These are phyloP conservation scores for Durio zibethinus DNA, from an alignment of 345 rosid species.

Conservation along the genomic window DNA sequence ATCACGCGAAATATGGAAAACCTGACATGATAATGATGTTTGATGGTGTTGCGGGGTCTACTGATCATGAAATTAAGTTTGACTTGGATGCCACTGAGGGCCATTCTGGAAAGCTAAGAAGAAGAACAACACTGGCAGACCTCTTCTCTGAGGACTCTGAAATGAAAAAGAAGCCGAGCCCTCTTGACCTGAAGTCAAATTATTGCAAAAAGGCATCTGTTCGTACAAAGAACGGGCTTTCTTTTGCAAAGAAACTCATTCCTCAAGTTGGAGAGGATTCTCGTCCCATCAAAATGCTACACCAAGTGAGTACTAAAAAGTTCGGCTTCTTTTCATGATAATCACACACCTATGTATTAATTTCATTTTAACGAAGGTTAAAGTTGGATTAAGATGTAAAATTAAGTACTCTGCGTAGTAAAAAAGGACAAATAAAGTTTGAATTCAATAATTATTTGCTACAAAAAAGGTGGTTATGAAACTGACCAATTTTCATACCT, in stretches of 20 bases:
- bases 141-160: conserved; percentile 65
- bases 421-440: neutral
- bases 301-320: conserved; percentile 36
- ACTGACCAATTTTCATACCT: neutral
- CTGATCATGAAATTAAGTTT: conserved; percentile 13
- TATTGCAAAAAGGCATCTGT: conserved; percentile 24
- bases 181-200: conserved; percentile 20
- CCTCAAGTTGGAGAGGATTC: conserved; percentile 52
- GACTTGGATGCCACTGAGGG: conserved; percentile 16
- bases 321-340: neutral
- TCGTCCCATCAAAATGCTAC: conserved; percentile 61
- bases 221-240: conserved; percentile 38
- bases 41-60: conserved; percentile 25
- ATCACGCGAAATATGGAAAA: conserved; percentile 6
- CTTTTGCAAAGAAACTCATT: conserved; percentile 60
- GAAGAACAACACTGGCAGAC: conserved; percentile 78
- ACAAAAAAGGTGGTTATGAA: neutral
- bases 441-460: neutral
- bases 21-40: conserved; percentile 18
- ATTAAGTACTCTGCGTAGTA: neutral
- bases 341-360: neutral
- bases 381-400: neutral
- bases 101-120: conserved; percentile 35
- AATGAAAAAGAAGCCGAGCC: conserved; percentile 30
- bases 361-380: neutral